A percentile compares a stretch with the other conserved stretches of the same genome.
These are phyloP conservation scores for Pseudogymnoascus destructans DNA, from an alignment of 2,329 filamentous ascomycete species.

Conservation along the genomic window DNA sequence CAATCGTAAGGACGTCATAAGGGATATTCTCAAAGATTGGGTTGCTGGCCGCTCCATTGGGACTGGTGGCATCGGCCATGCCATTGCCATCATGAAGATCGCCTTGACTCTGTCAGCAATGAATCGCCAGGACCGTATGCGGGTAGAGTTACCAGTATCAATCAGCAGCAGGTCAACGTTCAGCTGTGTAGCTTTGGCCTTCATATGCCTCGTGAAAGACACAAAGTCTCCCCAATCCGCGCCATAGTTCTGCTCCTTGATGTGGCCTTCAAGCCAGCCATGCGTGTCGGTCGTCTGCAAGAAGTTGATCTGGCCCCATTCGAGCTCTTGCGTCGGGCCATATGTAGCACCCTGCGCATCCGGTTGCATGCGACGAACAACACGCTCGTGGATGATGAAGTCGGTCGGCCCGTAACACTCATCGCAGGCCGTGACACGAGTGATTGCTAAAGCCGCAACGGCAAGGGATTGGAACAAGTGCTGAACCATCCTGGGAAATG, in stretches of 20 bases:
- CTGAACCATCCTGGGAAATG: neutral
- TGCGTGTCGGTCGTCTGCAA: constrained; percentile 95
- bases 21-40: constrained; percentile 73
- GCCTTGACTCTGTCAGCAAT: constrained; percentile 31
- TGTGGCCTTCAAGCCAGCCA: constrained; percentile 87
- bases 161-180: constrained; percentile 82
- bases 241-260: constrained; percentile 85
- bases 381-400: constrained; percentile 33
- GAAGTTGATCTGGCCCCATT: constrained; percentile 93
- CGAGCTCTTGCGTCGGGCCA: constrained; percentile 51
- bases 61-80: constrained; percentile 77
- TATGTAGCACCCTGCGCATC: constrained; percentile 31
- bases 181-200: constrained; percentile 59
- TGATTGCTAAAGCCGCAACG: constrained; percentile 15
- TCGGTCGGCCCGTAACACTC: constrained; percentile 32
- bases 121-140: neutral
- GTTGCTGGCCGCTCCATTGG: constrained; percentile 79
- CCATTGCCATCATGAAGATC: constrained; percentile 91
- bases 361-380: constrained; percentile 37
- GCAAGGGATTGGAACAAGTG: neutral
- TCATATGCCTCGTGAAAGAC: constrained; percentile 78
- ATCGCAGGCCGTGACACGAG: constrained; percentile 28
- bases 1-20: constrained; percentile 73
- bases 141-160: constrained; percentile 44
- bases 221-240: constrained; percentile 98